Evolutionary conservation across 2,329 filamentous ascomycete genomes (phyloP).

Genomic region (Aureobasidium mangrovei): DNA sequence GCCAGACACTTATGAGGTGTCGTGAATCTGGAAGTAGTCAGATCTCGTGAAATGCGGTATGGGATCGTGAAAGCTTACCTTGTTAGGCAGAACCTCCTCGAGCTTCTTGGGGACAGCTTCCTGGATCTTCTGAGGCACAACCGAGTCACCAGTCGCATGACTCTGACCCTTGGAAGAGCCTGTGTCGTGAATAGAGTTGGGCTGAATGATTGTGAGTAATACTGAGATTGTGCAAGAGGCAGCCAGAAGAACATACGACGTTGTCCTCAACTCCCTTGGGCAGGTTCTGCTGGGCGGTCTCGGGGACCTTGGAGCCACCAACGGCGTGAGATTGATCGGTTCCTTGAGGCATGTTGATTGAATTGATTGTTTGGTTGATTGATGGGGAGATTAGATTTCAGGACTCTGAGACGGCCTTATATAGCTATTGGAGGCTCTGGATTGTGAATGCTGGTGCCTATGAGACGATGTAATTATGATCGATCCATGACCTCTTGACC

Average conservation of each 20-base stretch:
- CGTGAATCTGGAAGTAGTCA: too few relatives aligned
- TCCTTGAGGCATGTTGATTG: constrained; percentile 11
- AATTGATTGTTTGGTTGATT: neutral
- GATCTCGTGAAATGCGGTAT: too few relatives aligned
- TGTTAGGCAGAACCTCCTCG: constrained; percentile 1
- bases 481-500: neutral
- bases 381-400: neutral
- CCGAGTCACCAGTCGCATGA: neutral
- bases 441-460: neutral
- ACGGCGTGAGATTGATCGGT: constrained; percentile 11
- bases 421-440: neutral
- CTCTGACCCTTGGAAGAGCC: neutral
- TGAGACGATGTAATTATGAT: constrained; percentile 9
- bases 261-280: neutral
- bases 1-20: too few relatives aligned
- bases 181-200: constrained; percentile 1
- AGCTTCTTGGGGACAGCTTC: neutral
- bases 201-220: too few relatives aligned
- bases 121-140: neutral
- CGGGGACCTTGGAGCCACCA: constrained; percentile 12
- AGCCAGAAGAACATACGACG: neutral
- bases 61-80: too few relatives aligned
- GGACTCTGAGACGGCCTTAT: neutral
- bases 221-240: too few relatives aligned
- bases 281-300: neutral